Percentiles rank a stretch among this genome's conserved stretches.
These are phyloP conservation scores for Colletotrichum caudatum DNA, from an alignment of 2,329 filamentous ascomycete species.

Conservation along the genomic window DNA sequence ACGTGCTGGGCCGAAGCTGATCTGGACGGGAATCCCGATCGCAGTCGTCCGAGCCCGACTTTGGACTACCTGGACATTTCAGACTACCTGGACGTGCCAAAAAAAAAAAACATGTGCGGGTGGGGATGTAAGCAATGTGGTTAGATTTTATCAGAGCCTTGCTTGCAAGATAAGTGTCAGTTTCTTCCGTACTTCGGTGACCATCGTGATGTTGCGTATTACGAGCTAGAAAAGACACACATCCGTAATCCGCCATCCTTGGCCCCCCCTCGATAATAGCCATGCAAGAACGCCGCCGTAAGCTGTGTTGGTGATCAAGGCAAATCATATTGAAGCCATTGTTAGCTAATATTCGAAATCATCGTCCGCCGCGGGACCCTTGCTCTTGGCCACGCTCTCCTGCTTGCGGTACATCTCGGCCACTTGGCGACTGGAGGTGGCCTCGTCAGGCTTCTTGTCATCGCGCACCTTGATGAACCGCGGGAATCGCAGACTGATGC, in stretches of 20 bases:
- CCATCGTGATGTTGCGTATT: not conserved
- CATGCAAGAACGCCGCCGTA: slow-evolving; percentile 27
- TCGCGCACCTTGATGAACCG: slow-evolving; percentile 92
- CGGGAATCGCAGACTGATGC: slow-evolving; percentile 91
- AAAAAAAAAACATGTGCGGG: not conserved
- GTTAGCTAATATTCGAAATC: slow-evolving; percentile 89
- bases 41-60: not conserved
- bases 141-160: not conserved
- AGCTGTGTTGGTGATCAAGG: not conserved
- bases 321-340: not conserved
- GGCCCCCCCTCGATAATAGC: not conserved
- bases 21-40: slow-evolving; percentile 4
- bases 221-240: not conserved
- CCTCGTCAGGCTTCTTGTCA: slow-evolving; percentile 95
- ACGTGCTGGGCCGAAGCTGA: slow-evolving; percentile 10
- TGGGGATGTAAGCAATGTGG: not conserved
- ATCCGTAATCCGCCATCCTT: not conserved
- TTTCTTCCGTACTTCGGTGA: not conserved
- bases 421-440: slow-evolving; percentile 85
- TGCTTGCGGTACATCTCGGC: slow-evolving; percentile 98
- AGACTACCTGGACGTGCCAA: not conserved
- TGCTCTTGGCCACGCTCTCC: slow-evolving; percentile 88
- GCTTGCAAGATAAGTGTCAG: not conserved
- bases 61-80: not conserved
- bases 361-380: slow-evolving; percentile 90